Conservation (phyloP, 345 rosid genomes). For the Hibiscus mutabilis region DNA sequence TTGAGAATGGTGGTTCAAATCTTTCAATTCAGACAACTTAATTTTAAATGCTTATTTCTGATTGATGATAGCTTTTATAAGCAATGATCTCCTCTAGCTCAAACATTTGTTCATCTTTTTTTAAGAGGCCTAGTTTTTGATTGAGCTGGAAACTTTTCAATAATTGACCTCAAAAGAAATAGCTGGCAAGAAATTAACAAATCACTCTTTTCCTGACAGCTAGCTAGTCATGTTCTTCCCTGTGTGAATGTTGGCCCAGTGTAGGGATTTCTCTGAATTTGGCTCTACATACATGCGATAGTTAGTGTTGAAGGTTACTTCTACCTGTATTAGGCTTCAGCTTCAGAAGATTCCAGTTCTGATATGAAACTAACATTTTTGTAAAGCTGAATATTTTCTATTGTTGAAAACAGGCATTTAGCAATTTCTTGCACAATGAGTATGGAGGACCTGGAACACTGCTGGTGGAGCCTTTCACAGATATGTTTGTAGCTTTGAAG, state of each 20-base stretch:
- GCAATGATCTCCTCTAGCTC: not conserved
- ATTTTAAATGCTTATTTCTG: not conserved
- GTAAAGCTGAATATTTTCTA: constrained; percentile 4
- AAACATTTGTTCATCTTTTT: not conserved
- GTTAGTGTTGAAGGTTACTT: constrained; percentile 5
- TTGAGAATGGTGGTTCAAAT: constrained; percentile 12
- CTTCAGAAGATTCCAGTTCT: not conserved
- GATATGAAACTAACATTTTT: not conserved
- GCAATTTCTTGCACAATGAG: constrained; percentile 28
- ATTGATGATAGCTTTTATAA: not conserved
- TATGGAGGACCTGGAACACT: constrained; percentile 28
- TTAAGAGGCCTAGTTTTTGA: constrained; percentile 14
- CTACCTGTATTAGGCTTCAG: not conserved
- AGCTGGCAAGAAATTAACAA: constrained; percentile 24
- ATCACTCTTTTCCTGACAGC: constrained; percentile 19
- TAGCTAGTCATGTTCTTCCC: constrained; percentile 23
- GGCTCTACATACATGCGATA: not conserved
- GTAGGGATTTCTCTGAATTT: constrained; percentile 7
- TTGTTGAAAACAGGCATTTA: constrained; percentile 29
- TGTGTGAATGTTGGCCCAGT: constrained; percentile 15
- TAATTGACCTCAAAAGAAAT: constrained; percentile 32
- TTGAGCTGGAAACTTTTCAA: constrained; percentile 26
- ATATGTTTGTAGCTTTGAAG: constrained; percentile 35
- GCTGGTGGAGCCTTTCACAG: constrained; percentile 42
- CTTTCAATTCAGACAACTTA: constrained; percentile 10